Evolutionary conservation across 768 basidiomycete genomes (phyloP), one percentile per base, ranked within the genome.

Genomic region (Tylopilus rubrobrunneus): DNA sequence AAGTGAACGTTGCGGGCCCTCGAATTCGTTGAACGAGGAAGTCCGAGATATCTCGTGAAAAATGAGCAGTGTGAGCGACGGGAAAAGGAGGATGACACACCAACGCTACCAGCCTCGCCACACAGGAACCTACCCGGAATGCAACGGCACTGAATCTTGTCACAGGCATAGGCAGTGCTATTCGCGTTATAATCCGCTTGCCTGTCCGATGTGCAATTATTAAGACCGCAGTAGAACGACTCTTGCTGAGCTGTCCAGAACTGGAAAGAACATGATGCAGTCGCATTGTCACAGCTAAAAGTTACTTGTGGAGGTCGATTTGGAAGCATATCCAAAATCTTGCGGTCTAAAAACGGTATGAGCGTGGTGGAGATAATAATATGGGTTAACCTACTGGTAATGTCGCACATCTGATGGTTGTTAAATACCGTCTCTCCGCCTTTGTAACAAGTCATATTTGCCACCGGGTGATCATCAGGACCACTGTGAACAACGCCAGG

Each of bases 401-500:
- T 95, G 67, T 98, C 84, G 72, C 97, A 99, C 85, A 97, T 92
- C 69, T 99, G 96, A 70, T 94, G 92, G 60, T 97, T 94, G 68
- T 83, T 87, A 69, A 91, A 89, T n/a, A 99, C 89, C 0, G 92
- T 95, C 67, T 89, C 81, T 23, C 97, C 97, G 40, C 90, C 91
- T 51, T 79, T 89, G 78, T 97, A 96, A 68, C 97, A 98, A 1
- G 92, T 91, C 87, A 98, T 95, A 60, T 89, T 86, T 29, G 71
- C 70, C 1, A 68, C 63, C 6, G 67, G 56, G 23, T 73, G 74
- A 10, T 77, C 77, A 33, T 73, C 72, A 19, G 73, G 75, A n/a
- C 69, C 63, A 14, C 65, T 66, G 23, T 64, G 70, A 7, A 77
- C 65, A 14, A 66, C 69, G 46, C 78, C 79, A 0, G 65, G 75